Conservation (phyloP, 2,329 filamentous ascomycete genomes). For the Colletotrichum agaves region DNA sequence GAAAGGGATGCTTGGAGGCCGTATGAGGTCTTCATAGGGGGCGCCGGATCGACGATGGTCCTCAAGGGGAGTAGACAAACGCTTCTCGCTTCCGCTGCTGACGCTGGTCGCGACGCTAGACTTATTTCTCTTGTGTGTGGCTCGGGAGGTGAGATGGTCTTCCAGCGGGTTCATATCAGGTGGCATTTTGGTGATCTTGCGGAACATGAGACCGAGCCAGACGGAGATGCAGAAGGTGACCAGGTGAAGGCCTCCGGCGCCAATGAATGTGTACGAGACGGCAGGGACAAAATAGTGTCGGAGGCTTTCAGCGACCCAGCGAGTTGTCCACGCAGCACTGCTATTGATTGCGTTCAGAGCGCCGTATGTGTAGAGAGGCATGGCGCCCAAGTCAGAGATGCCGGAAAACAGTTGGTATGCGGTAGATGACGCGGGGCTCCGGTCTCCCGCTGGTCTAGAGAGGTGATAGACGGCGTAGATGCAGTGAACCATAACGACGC, state of each 20-base stretch:
- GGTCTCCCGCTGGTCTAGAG: slow-evolving; percentile 72
- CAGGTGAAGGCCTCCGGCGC: slow-evolving; percentile 74
- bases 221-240: slow-evolving; percentile 76
- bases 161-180: slow-evolving; percentile 97
- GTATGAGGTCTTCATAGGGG: slow-evolving; percentile 56
- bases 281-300: slow-evolving; percentile 70
- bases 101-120: slow-evolving; percentile 62
- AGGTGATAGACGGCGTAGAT: slow-evolving; percentile 87
- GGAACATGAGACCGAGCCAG: slow-evolving; percentile 83
- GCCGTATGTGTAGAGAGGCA: slow-evolving; percentile 68
- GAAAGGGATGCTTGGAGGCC: slow-evolving; percentile 75
- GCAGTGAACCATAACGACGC: slow-evolving; percentile 76
- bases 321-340: slow-evolving; percentile 70
- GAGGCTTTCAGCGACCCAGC: slow-evolving; percentile 68
- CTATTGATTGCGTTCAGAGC: slow-evolving; percentile 58
- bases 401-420: slow-evolving; percentile 90
- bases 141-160: slow-evolving; percentile 80
- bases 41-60: slow-evolving; percentile 55
- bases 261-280: slow-evolving; percentile 75
- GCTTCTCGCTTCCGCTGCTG: slow-evolving; percentile 66
- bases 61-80: slow-evolving; percentile 60
- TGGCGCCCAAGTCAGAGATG: slow-evolving; percentile 71
- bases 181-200: slow-evolving; percentile 82
- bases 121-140: slow-evolving; percentile 79
- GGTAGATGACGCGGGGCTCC: slow-evolving; percentile 82